Evolutionary conservation across 2,329 filamentous ascomycete species (phyloP).

Genomic region (Microcyclosporella mali): DNA sequence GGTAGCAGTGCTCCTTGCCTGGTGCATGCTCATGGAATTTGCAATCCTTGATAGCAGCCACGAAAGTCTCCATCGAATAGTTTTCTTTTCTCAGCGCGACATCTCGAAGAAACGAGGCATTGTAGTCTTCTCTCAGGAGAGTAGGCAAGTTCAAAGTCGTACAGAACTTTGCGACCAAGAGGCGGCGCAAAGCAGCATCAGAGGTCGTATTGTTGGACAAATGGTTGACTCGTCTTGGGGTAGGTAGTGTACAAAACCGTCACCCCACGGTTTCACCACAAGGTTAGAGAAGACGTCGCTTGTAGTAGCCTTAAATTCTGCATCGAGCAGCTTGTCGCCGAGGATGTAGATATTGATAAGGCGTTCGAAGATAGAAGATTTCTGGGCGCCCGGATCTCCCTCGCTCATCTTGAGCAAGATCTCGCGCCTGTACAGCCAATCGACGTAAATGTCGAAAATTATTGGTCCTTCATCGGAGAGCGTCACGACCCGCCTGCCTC

Average conservation of each 20-base stretch:
- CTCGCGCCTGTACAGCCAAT: slow-evolving; percentile 17
- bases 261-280: not conserved
- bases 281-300: slow-evolving; percentile 20
- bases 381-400: not conserved
- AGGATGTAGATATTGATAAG: slow-evolving; percentile 1
- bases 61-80: too few relatives aligned
- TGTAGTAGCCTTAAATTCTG: slow-evolving; percentile 10
- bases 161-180: not conserved
- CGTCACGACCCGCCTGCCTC: slow-evolving; percentile 9
- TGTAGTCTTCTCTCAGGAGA: too few relatives aligned
- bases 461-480: slow-evolving; percentile 7
- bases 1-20: not conserved
- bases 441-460: slow-evolving; percentile 15
- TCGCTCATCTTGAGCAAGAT: slow-evolving; percentile 2
- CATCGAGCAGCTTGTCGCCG: slow-evolving; percentile 9
- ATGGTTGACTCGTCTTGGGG: not conserved
- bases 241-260: not conserved
- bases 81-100: too few relatives aligned
- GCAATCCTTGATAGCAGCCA: not conserved
- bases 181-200: not conserved
- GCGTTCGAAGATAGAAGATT: too few relatives aligned
- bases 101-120: too few relatives aligned
- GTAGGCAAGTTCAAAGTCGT: too few relatives aligned
- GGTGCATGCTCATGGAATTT: not conserved
- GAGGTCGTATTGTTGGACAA: not conserved